Evolutionary conservation across 73 alveolate genomes (phyloP).

Genomic region (Paraurostyla sp.): DNA sequence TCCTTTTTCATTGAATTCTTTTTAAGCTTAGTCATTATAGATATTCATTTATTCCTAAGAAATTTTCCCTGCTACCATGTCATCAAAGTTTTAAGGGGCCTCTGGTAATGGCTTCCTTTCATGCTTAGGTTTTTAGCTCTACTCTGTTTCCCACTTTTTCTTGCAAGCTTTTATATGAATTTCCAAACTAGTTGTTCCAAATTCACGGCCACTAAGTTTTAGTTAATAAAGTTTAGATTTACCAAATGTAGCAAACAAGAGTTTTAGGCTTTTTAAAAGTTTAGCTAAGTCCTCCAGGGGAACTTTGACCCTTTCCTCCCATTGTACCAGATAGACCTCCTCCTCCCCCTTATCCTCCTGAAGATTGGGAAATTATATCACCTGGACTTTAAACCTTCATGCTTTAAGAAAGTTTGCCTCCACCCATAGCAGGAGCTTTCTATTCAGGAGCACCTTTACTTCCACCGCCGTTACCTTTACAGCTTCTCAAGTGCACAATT

Average conservation of each 20-base stretch:
- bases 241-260: conserved; percentile 76
- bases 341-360: not conserved
- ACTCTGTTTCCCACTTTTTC: conserved; percentile 62
- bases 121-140: conserved; percentile 34
- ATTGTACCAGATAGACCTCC: not conserved
- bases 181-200: conserved; percentile 52
- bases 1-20: conserved; percentile 53
- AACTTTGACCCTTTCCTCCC: conserved; percentile 31
- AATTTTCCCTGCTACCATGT: conserved; percentile 13
- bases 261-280: conserved; percentile 66
- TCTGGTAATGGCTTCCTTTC: conserved; percentile 71
- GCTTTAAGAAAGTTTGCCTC: conserved; percentile 29
- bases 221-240: not conserved
- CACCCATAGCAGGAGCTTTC: conserved; percentile 7
- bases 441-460: not conserved
- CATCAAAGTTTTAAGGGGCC: conserved; percentile 55
- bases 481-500: conserved; percentile 84
- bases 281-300: conserved; percentile 37
- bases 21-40: conserved; percentile 48
- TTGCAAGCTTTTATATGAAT: conserved; percentile 60
- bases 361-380: not conserved
- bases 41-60: not conserved
- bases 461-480: conserved; percentile 61
- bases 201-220: conserved; percentile 61
- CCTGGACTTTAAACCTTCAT: conserved; percentile 40